Evolutionary conservation across 177 flowering plant species (phyloP).

Genomic region (Vitis hybrid): DNA sequence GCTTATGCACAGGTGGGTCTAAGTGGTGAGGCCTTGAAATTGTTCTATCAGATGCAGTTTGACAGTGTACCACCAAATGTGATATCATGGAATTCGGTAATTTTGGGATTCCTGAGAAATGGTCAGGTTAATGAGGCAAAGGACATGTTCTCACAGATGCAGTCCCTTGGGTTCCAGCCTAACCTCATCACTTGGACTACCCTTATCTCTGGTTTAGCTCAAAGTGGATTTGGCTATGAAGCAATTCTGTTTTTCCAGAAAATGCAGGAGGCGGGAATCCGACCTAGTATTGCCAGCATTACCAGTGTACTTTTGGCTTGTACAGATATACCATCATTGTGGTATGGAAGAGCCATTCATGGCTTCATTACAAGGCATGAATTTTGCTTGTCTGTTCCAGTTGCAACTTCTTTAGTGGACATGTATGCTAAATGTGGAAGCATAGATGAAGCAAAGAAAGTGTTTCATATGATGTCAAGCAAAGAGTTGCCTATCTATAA

Average conservation of each 20-base stretch:
- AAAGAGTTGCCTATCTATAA: slow-evolving; percentile 60
- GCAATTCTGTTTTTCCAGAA: slow-evolving; percentile 38
- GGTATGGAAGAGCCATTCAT: slow-evolving; percentile 54
- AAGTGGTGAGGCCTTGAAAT: slow-evolving; percentile 60
- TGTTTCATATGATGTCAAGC: slow-evolving; percentile 33
- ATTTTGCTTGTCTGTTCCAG: slow-evolving; percentile 18
- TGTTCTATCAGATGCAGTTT: slow-evolving; percentile 69
- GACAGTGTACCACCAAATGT: slow-evolving; percentile 53
- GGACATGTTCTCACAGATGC: slow-evolving; percentile 57
- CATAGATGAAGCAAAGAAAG: slow-evolving; percentile 34
- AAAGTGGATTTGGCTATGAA: slow-evolving; percentile 42
- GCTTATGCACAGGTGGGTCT: slow-evolving; percentile 58
- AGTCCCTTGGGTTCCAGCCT: slow-evolving; percentile 39
- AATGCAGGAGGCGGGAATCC: slow-evolving; percentile 54
- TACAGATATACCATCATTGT: slow-evolving; percentile 31
- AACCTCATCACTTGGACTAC: slow-evolving; percentile 62
- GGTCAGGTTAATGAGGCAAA: slow-evolving; percentile 48
- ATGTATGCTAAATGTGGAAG: slow-evolving; percentile 81
- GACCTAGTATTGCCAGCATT: slow-evolving; percentile 41
- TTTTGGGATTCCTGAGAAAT: slow-evolving; percentile 54
- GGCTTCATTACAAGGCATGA: slow-evolving; percentile 38
- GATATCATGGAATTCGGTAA: slow-evolving; percentile 61
- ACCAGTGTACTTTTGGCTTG: slow-evolving; percentile 49
- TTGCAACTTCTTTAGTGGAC: slow-evolving; percentile 49
- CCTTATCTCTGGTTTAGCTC: slow-evolving; percentile 58